phyloP scores from a whole-genome alignment of 352 stramenopile species.

The Pythium angustatum region DNA sequence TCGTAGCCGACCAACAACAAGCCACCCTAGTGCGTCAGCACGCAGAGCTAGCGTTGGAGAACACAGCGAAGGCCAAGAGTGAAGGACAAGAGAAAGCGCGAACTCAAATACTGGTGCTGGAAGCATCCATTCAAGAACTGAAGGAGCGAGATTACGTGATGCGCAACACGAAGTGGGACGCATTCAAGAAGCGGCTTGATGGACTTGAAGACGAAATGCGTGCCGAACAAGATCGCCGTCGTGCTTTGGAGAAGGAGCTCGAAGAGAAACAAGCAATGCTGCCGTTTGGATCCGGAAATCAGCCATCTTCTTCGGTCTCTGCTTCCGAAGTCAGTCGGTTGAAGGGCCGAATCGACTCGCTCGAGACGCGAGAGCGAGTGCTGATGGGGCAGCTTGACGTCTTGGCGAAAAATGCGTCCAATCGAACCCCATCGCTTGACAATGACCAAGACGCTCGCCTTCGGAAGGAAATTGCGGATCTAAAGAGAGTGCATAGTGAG shows the following conservation, averaged over 20 bases:
- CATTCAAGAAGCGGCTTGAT: constrained; percentile 72
- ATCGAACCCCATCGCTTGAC: constrained; percentile 32
- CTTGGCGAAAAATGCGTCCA: constrained; percentile 25
- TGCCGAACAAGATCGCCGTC: constrained; percentile 51
- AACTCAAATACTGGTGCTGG: constrained; percentile 41
- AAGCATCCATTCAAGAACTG: constrained; percentile 48
- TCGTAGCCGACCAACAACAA: constrained; percentile 54
- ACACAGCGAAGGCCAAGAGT: constrained; percentile 37
- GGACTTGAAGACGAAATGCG: constrained; percentile 62
- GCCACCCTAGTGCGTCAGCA: constrained; percentile 54
- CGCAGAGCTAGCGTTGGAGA: constrained; percentile 59
- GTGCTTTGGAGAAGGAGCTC: constrained; percentile 64
- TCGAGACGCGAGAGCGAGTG: constrained; percentile 70
- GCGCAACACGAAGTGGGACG: constrained; percentile 68
- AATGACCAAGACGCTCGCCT: constrained; percentile 25
- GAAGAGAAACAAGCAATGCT: constrained; percentile 46
- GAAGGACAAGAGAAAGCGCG: constrained; percentile 40
- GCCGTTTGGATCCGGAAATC: constrained; percentile 24
- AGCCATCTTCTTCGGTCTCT: constrained; percentile 13
- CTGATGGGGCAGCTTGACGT: constrained; percentile 59
- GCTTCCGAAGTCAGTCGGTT: constrained; percentile 45
- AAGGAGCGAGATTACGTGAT: constrained; percentile 59
- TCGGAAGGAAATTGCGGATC: constrained; percentile 17
- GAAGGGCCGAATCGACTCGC: constrained; percentile 56
- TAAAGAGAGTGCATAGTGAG: constrained; percentile 34